Percentiles rank a stretch among this genome's conserved stretches.
Conservation (phyloP, 225 moss, liverwort and hornwort species). For the Anthoceros angustus region DNA sequence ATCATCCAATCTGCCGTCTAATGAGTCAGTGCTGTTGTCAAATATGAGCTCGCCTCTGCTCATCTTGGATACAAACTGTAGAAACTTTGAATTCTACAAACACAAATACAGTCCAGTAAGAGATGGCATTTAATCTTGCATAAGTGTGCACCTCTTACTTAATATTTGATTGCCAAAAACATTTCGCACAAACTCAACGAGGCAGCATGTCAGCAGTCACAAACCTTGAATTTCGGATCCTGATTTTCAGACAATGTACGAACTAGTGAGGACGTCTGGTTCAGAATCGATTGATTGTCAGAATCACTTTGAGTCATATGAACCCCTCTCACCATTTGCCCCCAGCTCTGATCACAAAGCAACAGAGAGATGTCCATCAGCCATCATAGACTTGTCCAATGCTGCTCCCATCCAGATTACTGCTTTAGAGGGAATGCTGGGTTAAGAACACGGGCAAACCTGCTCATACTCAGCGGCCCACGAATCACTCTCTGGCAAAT, state of each 20-base stretch:
- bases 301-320: conserved; percentile 29
- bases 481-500: conserved; percentile 36
- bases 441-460: conserved; percentile 51
- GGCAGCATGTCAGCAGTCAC: neutral
- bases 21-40: conserved; percentile 81
- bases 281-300: conserved; percentile 37
- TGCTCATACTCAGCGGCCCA: conserved; percentile 70
- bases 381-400: neutral
- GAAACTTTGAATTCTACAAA: conserved; percentile 86
- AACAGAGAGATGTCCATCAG: neutral
- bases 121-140: conserved; percentile 4
- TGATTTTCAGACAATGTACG: conserved; percentile 76
- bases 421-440: conserved; percentile 58
- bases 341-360: conserved; percentile 33
- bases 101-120: neutral
- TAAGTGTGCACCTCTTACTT: neutral
- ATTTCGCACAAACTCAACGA: neutral
- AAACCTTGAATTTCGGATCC: conserved; percentile 94
- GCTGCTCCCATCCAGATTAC: conserved; percentile 37
- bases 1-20: conserved; percentile 13
- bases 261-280: conserved; percentile 62
- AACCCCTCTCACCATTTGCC: conserved; percentile 29
- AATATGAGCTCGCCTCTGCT: conserved; percentile 93
- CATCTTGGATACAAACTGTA: conserved; percentile 99
- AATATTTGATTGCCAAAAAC: neutral